Evolutionary conservation across 169 alveolate species (phyloP), one percentile per base, ranked within the genome.

Genomic region (Plasmodium yoelii): DNA sequence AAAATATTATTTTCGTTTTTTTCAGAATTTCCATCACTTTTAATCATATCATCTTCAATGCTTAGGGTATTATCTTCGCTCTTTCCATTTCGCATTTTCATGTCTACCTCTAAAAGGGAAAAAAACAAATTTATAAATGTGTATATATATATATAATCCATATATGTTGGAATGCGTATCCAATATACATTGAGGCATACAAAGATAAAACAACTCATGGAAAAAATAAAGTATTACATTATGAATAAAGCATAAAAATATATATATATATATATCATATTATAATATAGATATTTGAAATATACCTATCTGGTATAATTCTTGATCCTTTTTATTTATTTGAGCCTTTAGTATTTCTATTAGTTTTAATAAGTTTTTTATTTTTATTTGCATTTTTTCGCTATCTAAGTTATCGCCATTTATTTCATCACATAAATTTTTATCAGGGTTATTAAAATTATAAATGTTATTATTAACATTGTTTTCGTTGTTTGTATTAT

Each of bases 291-390:
- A n/a, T 2, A 19, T n/a, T n/a, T n/a, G 15, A 9, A 8, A 3
- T 42, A 34, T 67, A 80, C 90, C 90, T 82, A 80, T 67, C 24
- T 67, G 56, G 22, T 80, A 80, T 19, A 80, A 65, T 47, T 64
- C 82, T 47, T 80, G 90, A 18, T 80, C 90, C 65, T 80, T 80
- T 70, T 80, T 70, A 24, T 80, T 80, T 80, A 80, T 80, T 71
- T 80, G 90, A 4, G 19, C 80, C 44, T 80, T 80, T 26, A 80
- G 49, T 1, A 80, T 59, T 1, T 59, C 82, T 67, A 80, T 67
- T 4, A 80, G 34, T 28, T 80, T 80, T 4, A 80, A 34, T 9
- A 80, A 60, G 34, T 80, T 80, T 28, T 80, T 53, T 8, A 80
- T 47, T 46, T 80, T 80, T 24, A 53, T 26, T 60, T 80, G 53